Evolutionary conservation across 257 asterid species (phyloP).

Genomic region (Fraxinus quadrangulata): DNA sequence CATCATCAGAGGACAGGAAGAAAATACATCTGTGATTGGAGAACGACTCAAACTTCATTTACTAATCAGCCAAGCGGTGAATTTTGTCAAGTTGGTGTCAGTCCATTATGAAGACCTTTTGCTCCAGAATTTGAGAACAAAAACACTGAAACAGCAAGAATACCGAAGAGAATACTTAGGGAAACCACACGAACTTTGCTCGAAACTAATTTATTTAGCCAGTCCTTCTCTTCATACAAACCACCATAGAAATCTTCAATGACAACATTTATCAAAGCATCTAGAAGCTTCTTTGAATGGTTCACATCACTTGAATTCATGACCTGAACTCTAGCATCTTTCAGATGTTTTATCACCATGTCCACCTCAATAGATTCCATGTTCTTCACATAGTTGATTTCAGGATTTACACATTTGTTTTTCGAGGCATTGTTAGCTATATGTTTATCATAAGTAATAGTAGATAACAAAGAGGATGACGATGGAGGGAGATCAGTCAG

Average conservation of each 20-base stretch:
- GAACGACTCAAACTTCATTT: constrained; percentile 6
- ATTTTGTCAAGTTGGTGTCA: constrained; percentile 51
- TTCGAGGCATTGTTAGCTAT: constrained; percentile 17
- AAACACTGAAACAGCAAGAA: constrained; percentile 32
- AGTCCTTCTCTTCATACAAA: constrained; percentile 42
- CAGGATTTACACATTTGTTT: constrained; percentile 11
- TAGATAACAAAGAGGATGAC: constrained; percentile 34
- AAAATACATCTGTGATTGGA: constrained; percentile 15
- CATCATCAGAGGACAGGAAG: background rate
- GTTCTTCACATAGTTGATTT: constrained; percentile 27
- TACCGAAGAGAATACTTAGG: constrained; percentile 40
- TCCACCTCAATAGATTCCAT: constrained; percentile 46
- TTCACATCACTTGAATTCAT: constrained; percentile 42
- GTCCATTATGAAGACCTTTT: constrained; percentile 23
- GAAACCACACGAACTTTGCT: constrained; percentile 36
- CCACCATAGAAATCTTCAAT: constrained; percentile 50
- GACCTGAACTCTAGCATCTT: constrained; percentile 50
- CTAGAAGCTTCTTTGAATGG: constrained; percentile 57
- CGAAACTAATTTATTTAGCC: constrained; percentile 31
- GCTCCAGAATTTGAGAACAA: constrained; percentile 29
- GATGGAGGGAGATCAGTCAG: constrained; percentile 40
- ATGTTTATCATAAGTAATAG: constrained; percentile 23
- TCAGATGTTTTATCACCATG: constrained; percentile 46
- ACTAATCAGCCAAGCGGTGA: constrained; percentile 5
- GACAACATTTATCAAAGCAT: constrained; percentile 39